Base-by-base conservation (phyloP, 352 stramenopile species). In the Phytopythium vexans region DNA sequence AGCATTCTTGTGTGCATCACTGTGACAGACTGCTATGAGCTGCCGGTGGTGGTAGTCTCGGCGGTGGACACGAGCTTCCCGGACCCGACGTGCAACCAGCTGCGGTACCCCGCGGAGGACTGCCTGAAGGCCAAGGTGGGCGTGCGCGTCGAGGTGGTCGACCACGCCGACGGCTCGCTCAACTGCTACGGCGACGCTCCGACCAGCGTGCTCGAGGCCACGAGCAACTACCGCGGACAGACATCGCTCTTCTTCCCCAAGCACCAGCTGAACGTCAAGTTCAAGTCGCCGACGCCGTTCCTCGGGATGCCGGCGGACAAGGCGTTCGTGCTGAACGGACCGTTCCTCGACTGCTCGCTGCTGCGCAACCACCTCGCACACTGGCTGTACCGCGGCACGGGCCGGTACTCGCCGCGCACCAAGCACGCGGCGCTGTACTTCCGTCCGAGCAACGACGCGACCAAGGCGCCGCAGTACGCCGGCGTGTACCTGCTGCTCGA, bases 311-410 rank as follows among this genome's bases (percentile, higher is more conserved):
- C 83, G 0, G 66, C 76, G 34, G 84, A 89, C 56, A 74, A 71
- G 48, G 67, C 69, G 3, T 93, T 88, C 58, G 69, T 90, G 14
- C 74, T 93, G 48, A 90, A 93, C 43, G 82, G 82, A 0, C 82
- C 82, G 4, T 89, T 74, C 60, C 45, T 91, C 11, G 82, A 93
- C 66, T 81, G 75, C 52, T 82, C 66, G 6, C 21, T 93, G 49
- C 49, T 89, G 46, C 80, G 82, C 46, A 93, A 93, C 64, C 82
- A 93, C 60, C 60, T 93, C 47, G 80, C 80, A 12, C 80, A 93
- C 52, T 90, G 77, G 75, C 41, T 93, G 33, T 93, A 77, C 49
- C 82, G 82, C 12, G 59, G 66, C 14, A 91, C 80, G 7, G 68
- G 72, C 31, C 77, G 82, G 11, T 93, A 91, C 59, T 86, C 80